Conservation (phyloP, 1,284 basidiomycete species). For the Vanrija humicola region DNA sequence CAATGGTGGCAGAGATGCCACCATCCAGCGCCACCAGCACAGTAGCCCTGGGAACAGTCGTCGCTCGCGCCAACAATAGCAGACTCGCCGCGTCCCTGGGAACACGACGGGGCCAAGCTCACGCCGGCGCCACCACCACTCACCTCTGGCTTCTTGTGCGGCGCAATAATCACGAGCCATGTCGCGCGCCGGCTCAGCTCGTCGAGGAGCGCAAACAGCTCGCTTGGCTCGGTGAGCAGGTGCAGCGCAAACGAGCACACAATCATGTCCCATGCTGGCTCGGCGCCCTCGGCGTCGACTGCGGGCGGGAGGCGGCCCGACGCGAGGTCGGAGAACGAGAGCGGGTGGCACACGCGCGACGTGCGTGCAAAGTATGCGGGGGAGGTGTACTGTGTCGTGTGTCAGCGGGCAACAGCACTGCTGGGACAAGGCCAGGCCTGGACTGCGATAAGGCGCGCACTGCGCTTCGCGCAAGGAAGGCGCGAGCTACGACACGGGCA, state of each 20-base stretch:
- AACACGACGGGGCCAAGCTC: too few species aligned
- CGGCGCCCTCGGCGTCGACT: slow-evolving; percentile 6
- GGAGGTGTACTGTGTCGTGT: slow-evolving; percentile 52
- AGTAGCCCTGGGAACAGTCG: too few species aligned
- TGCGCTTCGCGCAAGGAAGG: too few species aligned
- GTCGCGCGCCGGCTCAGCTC: slow-evolving; percentile 59
- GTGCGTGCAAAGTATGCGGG: slow-evolving; percentile 56
- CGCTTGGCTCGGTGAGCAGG: slow-evolving; percentile 60
- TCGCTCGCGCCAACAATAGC: neutral
- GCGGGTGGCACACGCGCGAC: slow-evolving; percentile 52
- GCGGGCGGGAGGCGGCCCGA: slow-evolving; percentile 52
- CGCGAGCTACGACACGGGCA: too few species aligned
- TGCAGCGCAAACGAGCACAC: slow-evolving; percentile 70
- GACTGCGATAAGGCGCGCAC: neutral
- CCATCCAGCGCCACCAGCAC: neutral
- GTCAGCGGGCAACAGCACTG: neutral
- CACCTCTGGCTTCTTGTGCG: slow-evolving; percentile 71
- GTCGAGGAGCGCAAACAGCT: slow-evolving; percentile 62
- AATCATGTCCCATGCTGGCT: slow-evolving; percentile 56
- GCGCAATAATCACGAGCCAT: slow-evolving; percentile 66
- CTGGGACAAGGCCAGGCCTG: too few species aligned
- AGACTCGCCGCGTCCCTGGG: too few species aligned
- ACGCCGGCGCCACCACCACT: slow-evolving; percentile 12
- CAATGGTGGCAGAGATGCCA: neutral
- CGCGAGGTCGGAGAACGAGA: slow-evolving; percentile 58